phyloP scores from a whole-genome alignment of 2,329 filamentous ascomycete species.

The Iodosphaeria phyllophila region DNA sequence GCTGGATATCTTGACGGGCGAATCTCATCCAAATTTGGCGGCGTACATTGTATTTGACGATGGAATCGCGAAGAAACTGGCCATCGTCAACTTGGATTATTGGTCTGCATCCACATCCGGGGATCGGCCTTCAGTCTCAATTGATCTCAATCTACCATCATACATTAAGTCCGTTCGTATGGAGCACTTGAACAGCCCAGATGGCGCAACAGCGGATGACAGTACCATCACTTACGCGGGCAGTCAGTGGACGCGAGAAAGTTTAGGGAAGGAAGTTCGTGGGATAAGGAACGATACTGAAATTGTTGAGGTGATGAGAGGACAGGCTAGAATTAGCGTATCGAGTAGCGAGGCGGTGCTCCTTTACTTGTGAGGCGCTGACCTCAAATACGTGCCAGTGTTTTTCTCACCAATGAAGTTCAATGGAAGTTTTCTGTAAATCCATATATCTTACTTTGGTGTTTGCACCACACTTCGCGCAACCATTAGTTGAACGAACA shows the following conservation, averaged over 20 bases:
- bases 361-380: slow-evolving; percentile 7
- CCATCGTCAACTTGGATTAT: slow-evolving; percentile 15
- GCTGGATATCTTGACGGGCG: slow-evolving; percentile 4
- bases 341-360: slow-evolving; percentile 13
- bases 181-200: slow-evolving; percentile 13
- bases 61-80: slow-evolving; percentile 10
- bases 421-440: too few relatives aligned
- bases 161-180: slow-evolving; percentile 8
- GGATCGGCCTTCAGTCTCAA: slow-evolving; percentile 7
- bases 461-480: too few relatives aligned
- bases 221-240: slow-evolving; percentile 17
- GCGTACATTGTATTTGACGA: slow-evolving; percentile 14
- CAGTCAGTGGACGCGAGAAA: slow-evolving; percentile 18
- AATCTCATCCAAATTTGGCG: slow-evolving; percentile 9
- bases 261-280: slow-evolving; percentile 14
- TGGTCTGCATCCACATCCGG: slow-evolving; percentile 16
- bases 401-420: too few relatives aligned
- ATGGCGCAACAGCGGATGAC: slow-evolving; percentile 15
- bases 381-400: too few relatives aligned
- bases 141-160: slow-evolving; percentile 9
- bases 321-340: slow-evolving; percentile 9
- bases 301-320: slow-evolving; percentile 9
- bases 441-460: too few relatives aligned
- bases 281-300: slow-evolving; percentile 13
- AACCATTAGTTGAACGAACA: too few relatives aligned